A percentile compares a stretch with the other conserved stretches of the same genome.
These are phyloP conservation scores for Fusarium sp. DNA, from an alignment of 2,329 filamentous ascomycete species.

Conservation along the genomic window DNA sequence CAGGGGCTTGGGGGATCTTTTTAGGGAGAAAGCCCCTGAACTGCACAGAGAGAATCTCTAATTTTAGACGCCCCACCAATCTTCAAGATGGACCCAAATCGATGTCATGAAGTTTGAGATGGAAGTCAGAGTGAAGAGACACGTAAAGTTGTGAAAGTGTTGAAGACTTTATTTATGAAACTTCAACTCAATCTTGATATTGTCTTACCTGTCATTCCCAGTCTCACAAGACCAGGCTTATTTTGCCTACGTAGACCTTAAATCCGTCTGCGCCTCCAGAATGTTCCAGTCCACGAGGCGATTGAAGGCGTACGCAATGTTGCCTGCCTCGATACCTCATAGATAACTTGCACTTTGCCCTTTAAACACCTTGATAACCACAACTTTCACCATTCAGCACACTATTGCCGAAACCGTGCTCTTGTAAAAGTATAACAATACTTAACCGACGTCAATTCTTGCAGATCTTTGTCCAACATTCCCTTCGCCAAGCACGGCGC, in stretches of 20 bases:
- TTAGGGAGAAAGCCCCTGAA: slow-evolving; percentile 35
- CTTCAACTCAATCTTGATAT: background rate
- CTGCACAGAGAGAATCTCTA: slow-evolving; percentile 32
- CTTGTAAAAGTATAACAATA: background rate
- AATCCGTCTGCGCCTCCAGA: slow-evolving; percentile 40
- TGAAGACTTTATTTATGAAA: background rate
- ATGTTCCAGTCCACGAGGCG: slow-evolving; percentile 39
- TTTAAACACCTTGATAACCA: slow-evolving; percentile 5
- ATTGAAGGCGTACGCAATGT: slow-evolving; percentile 46
- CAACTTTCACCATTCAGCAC: background rate
- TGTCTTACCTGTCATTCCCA: background rate
- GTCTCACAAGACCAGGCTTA: background rate
- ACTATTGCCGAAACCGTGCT: background rate
- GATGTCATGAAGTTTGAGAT: slow-evolving; percentile 37
- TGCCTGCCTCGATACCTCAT: slow-evolving; percentile 37
- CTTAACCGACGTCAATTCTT: background rate
- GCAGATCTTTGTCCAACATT: background rate
- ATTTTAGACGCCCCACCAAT: slow-evolving; percentile 45
- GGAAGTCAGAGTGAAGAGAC: background rate
- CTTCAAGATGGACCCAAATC: slow-evolving; percentile 18
- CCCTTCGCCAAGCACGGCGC: background rate
- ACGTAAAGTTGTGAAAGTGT: background rate
- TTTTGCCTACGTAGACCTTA: slow-evolving; percentile 15
- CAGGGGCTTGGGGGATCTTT: slow-evolving; percentile 37
- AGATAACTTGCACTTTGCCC: slow-evolving; percentile 7